Evolutionary conservation across 441 rosid genomes (phyloP), one percentile per base, ranked within the genome.

Genomic region (Gossypium davidsonii): DNA sequence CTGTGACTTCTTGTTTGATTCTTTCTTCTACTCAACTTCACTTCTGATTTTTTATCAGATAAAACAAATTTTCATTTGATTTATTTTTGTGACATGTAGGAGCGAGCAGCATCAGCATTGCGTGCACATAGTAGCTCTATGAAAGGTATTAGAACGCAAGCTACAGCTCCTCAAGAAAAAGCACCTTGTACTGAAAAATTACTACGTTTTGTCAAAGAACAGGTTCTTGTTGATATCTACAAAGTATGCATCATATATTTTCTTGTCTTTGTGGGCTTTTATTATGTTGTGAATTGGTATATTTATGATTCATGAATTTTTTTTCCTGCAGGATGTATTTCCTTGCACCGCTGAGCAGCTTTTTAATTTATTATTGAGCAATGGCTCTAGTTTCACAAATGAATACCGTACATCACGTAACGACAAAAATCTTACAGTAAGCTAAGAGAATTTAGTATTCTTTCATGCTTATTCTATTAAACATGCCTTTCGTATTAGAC

Each of bases 101-200:
- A 91, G 80, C 83, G 82, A 72, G 93, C 88, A 74, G 94, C 93
- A 65, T 95, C 97, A 58, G 97, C 87, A 48, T 78, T 95, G 67
- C 96, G 98, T 83, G 99, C 99, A 62, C 91, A 88, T 63, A 95
- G 99, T 79, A 95, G 96, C 79, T 95, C 99, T 73, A 76, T 89
- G 65, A 90, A 78, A 83, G 85, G 89, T 74, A 80, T 82, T 78
- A 80, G 73, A 79, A 78, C 72, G 62, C 83, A 74, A 74, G 74
- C 71, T 53, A 80, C 77, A 73, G 73, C 77, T 76, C 89, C 82
- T 21, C 88, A 88, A 77, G 93, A 87, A 68, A 78, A 62, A 79
- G 82, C 77, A 58, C 74, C 82, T 44, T 83, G 79, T 77, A 79
- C 80, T 72, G 94, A 82, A 78, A 91, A 87, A 74, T 80, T 73